Conservation (phyloP, 495 filamentous ascomycete genomes). For the Melanomma pulvis-pyrius region DNA sequence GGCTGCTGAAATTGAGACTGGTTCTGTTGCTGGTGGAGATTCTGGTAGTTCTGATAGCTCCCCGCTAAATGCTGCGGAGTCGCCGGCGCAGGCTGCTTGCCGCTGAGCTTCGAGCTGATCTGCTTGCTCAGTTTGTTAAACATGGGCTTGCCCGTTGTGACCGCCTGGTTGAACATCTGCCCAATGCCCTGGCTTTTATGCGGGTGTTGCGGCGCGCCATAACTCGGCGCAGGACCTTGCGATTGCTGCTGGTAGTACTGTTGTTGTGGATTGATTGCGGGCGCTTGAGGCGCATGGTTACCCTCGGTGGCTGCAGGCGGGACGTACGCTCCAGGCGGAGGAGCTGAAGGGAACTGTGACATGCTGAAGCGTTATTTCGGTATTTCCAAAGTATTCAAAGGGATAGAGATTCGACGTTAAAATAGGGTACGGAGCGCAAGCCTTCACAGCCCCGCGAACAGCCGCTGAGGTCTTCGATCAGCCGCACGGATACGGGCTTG, state of each 20-base stretch:
- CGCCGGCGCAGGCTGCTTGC: conserved; percentile 19
- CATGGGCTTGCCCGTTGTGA: conserved; percentile 37
- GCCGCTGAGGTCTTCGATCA: neutral
- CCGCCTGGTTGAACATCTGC: conserved; percentile 33
- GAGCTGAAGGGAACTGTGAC: conserved; percentile 31
- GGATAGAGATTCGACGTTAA: neutral
- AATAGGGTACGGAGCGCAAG: neutral
- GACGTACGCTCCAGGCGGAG: conserved; percentile 25
- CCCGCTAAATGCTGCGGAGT: conserved; percentile 30
- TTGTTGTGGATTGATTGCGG: conserved; percentile 12
- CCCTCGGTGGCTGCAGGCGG: conserved; percentile 9
- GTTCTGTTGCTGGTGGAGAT: conserved; percentile 29
- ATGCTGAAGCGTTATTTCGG: conserved; percentile 5
- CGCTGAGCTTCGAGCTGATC: conserved; percentile 29
- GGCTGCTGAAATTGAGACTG: neutral
- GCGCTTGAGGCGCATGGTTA: neutral
- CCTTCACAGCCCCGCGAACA: neutral
- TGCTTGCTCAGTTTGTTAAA: conserved; percentile 36
- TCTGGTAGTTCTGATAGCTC: conserved; percentile 32
- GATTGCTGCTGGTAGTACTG: conserved; percentile 8
- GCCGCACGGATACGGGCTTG: conserved; percentile 32
- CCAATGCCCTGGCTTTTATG: conserved; percentile 14
- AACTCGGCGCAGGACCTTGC: conserved; percentile 14
- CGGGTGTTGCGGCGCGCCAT: conserved; percentile 5
- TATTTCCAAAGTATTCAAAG: neutral